Conservation (phyloP, 257 asterid genomes). For the Solanum lycopersicoides region DNA sequence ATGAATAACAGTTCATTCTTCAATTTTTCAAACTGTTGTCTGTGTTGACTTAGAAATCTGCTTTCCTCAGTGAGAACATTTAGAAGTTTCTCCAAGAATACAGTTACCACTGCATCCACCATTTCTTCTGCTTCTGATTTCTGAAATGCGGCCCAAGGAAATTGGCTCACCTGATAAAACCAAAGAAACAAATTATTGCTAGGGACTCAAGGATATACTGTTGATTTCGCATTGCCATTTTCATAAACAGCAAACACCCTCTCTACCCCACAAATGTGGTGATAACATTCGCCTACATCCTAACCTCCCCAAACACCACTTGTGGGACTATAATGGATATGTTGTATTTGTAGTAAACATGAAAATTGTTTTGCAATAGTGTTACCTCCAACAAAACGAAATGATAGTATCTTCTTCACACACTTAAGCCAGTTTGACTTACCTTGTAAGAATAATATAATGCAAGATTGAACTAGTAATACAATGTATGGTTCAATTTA, state of each 20-base stretch:
- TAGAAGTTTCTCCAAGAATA: conserved; percentile 20
- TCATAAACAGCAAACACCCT: not conserved
- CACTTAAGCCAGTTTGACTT: not conserved
- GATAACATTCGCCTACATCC: not conserved
- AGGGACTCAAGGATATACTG: not conserved
- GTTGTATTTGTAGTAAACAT: not conserved
- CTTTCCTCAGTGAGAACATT: conserved; percentile 16
- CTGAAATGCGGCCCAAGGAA: not conserved
- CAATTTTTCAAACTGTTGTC: conserved; percentile 9
- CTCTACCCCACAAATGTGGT: not conserved
- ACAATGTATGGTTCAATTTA: not conserved
- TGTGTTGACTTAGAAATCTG: conserved; percentile 7
- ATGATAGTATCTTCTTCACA: not conserved
- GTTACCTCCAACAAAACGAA: not conserved
- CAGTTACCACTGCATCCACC: conserved; percentile 25
- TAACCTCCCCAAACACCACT: not conserved
- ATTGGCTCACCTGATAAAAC: not conserved
- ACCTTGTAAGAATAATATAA: not conserved
- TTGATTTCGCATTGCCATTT: not conserved
- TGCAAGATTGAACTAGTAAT: not conserved
- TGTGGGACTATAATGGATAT: not conserved
- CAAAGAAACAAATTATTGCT: not conserved
- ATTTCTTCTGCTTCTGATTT: conserved; percentile 1
- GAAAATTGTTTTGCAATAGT: not conserved
- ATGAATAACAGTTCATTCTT: conserved; percentile 16